A percentile compares a stretch with the other conserved stretches of the same genome.
Conservation (phyloP, 2,329 filamentous ascomycete species). For the Penicillium sp. region DNA sequence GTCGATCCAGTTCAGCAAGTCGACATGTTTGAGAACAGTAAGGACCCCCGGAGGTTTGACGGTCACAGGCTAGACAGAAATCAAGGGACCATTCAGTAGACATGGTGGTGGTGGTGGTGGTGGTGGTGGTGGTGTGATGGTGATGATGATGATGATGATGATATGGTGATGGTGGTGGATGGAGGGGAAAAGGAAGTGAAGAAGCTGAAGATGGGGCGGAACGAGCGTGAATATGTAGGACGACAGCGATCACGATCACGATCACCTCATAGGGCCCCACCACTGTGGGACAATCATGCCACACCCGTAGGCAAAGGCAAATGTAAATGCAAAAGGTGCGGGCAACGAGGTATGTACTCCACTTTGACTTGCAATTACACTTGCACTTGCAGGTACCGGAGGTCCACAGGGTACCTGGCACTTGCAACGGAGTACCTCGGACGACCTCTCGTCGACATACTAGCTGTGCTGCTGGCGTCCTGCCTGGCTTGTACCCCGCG, state of each 20-base stretch:
- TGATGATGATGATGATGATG: too few species aligned
- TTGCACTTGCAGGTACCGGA: too few species aligned
- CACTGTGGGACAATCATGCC: slow-evolving; percentile 15
- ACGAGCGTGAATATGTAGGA: background rate
- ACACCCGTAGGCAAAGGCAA: slow-evolving; percentile 9
- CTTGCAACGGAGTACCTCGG: background rate
- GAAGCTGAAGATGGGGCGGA: background rate
- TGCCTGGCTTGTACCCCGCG: slow-evolving; percentile 1
- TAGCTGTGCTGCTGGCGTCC: too few species aligned
- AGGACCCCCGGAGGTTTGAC: slow-evolving; percentile 77
- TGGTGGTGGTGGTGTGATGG: background rate
- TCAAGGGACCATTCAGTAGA: slow-evolving; percentile 74
- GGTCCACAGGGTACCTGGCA: background rate
- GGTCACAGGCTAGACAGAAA: slow-evolving; percentile 93
- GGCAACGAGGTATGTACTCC: slow-evolving; percentile 4
- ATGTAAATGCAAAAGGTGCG: background rate
- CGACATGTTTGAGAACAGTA: slow-evolving; percentile 95
- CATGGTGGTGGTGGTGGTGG: slow-evolving; percentile 27
- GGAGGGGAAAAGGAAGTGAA: background rate
- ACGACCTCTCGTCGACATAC: too few species aligned
- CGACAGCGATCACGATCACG: slow-evolving; percentile 1
- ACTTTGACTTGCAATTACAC: background rate
- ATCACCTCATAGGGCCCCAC: slow-evolving; percentile 13
- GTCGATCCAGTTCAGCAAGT: slow-evolving; percentile 82
- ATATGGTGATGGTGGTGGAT: background rate